A percentile compares a stretch with the other conserved stretches of the same genome.
Evolutionary conservation across 2,329 filamentous ascomycete genomes (phyloP).

Genomic region (Tetracladium maxilliforme): DNA sequence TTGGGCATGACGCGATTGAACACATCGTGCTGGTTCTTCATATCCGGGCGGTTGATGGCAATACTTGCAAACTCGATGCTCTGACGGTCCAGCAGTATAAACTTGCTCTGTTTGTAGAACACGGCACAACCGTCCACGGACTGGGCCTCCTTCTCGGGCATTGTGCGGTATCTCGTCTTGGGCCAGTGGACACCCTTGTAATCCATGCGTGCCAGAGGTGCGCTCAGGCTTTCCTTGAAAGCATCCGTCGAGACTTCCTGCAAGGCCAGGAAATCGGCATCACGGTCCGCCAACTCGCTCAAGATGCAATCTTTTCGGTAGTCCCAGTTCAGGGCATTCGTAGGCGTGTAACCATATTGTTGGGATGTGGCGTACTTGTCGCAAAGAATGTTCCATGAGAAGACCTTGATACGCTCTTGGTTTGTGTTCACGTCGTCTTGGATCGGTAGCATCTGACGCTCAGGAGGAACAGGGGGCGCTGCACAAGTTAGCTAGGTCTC

Average conservation of each 20-base stretch:
- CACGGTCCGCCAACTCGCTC: constrained; percentile 62
- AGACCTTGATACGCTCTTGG: constrained; percentile 62
- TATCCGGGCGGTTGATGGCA: constrained; percentile 87
- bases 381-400: constrained; percentile 93
- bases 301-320: constrained; percentile 73
- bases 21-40: constrained; percentile 94
- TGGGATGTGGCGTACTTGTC: constrained; percentile 79
- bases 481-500: constrained; percentile 7
- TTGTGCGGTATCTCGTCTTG: constrained; percentile 78
- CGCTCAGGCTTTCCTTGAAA: constrained; percentile 81
- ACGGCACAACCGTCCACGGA: constrained; percentile 92
- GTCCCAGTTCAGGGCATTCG: constrained; percentile 71
- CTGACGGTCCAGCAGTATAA: constrained; percentile 85
- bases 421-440: constrained; percentile 44
- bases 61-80: constrained; percentile 83
- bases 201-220: constrained; percentile 70
- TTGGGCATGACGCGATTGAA: constrained; percentile 98
- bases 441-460: constrained; percentile 67
- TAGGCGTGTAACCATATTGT: constrained; percentile 83
- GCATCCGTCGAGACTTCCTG: constrained; percentile 90
- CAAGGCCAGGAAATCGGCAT: constrained; percentile 81
- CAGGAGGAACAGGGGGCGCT: constrained; percentile 66
- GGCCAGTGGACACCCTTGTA: constrained; percentile 94
- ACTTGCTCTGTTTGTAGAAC: constrained; percentile 94
- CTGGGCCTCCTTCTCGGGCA: constrained; percentile 78